These are phyloP conservation scores for Daldinia decipiens DNA, from an alignment of 495 filamentous ascomycete species.

Conservation along the genomic window DNA sequence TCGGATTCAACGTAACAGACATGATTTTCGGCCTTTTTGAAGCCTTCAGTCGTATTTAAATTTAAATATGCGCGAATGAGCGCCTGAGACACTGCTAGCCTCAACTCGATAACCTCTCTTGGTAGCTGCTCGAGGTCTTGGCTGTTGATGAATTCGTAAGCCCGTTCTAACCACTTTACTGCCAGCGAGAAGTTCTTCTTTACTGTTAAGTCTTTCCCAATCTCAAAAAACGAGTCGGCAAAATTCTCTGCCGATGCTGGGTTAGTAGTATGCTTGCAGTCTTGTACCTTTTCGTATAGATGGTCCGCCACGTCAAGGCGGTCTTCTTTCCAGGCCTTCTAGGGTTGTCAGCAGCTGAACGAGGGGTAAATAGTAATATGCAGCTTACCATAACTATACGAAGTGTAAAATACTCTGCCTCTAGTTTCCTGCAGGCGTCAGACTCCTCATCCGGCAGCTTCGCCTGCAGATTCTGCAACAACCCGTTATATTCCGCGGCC, in stretches of 20 bases:
- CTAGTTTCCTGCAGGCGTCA: conserved; percentile 54
- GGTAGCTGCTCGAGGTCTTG: conserved; percentile 68
- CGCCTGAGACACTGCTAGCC: conserved; percentile 71
- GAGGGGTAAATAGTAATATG: conserved; percentile 13
- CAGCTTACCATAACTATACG: conserved; percentile 71
- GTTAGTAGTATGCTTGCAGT: conserved; percentile 54
- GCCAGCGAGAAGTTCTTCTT: conserved; percentile 65
- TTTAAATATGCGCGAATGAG: conserved; percentile 66
- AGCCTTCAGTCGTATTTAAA: conserved; percentile 53
- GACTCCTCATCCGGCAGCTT: conserved; percentile 46
- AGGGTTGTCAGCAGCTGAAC: conserved; percentile 29
- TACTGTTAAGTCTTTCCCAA: conserved; percentile 69
- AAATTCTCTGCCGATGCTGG: conserved; percentile 67
- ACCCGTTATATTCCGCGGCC: conserved; percentile 70
- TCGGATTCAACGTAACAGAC: conserved; percentile 68
- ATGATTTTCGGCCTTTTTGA: conserved; percentile 66
- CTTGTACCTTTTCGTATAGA: conserved; percentile 70
- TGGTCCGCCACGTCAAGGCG: conserved; percentile 80
- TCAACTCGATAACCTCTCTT: conserved; percentile 68
- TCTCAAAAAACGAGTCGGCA: conserved; percentile 76
- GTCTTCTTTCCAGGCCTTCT: conserved; percentile 75
- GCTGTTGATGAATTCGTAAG: conserved; percentile 66
- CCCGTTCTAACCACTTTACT: conserved; percentile 78
- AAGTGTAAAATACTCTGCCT: conserved; percentile 75
- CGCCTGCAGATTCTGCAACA: conserved; percentile 55